Percentiles rank a stretch among this genome's conserved stretches.
Conservation (phyloP, 495 filamentous ascomycete species). For the Evernia prunastri region DNA sequence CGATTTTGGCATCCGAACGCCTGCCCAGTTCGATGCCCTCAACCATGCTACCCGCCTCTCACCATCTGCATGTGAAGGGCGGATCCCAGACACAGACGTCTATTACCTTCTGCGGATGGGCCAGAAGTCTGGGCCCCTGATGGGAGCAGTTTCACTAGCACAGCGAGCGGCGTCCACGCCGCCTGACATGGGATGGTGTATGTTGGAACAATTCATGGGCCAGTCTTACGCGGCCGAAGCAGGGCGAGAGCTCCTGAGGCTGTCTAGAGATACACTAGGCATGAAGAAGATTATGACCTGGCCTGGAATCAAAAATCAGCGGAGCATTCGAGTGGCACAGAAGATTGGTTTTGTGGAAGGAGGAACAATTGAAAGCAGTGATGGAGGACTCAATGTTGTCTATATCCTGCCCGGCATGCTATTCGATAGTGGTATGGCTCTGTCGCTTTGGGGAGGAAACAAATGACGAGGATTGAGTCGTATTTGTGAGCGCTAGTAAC, state of each 20-base stretch:
- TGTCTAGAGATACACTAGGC: background rate
- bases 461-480: background rate
- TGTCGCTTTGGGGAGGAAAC: background rate
- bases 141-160: background rate
- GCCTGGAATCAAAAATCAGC: background rate
- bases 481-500: background rate
- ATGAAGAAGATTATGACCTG: background rate
- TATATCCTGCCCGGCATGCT: background rate
- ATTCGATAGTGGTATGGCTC: background rate
- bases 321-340: background rate
- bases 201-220: background rate
- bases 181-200: background rate
- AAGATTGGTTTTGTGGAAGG: slow-evolving; percentile 1
- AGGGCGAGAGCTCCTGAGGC: background rate
- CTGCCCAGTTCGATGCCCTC: background rate
- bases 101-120: background rate
- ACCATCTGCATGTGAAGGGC: background rate
- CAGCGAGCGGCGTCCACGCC: background rate
- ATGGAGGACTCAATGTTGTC: background rate
- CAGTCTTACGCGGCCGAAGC: background rate
- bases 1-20: background rate
- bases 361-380: background rate
- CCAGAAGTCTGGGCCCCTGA: background rate
- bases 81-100: background rate
- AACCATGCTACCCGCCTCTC: background rate